A percentile compares a stretch with the other conserved stretches of the same genome.
Evolutionary conservation across 768 basidiomycete genomes (phyloP).

Genomic region (Vararia minispora): DNA sequence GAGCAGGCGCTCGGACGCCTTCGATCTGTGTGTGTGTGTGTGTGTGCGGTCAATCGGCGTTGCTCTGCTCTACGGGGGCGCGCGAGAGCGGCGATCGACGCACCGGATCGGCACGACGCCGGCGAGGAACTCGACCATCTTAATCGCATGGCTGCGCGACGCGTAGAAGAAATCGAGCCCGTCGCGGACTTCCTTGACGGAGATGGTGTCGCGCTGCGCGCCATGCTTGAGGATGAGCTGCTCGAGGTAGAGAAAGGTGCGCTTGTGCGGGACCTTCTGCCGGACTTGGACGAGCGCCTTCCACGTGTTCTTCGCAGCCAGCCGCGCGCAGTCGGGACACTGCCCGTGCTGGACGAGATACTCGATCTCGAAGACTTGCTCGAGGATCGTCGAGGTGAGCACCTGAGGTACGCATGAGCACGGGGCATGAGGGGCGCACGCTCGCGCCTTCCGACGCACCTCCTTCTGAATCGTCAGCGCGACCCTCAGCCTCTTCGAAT

Average conservation of each 20-base stretch:
- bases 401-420: slow-evolving; percentile 36
- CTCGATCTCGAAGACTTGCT: slow-evolving; percentile 96
- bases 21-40: slow-evolving; percentile 73
- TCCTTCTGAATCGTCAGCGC: slow-evolving; percentile 98
- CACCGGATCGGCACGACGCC: slow-evolving; percentile 84
- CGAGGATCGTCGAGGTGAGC: slow-evolving; percentile 87
- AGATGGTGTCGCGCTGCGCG: slow-evolving; percentile 93
- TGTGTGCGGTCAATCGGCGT: no score
- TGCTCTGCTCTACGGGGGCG: slow-evolving; percentile 3
- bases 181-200: slow-evolving; percentile 85
- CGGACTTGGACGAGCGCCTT: slow-evolving; percentile 97
- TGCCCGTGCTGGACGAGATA: slow-evolving; percentile 92
- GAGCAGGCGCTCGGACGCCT: slow-evolving; percentile 88
- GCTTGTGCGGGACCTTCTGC: slow-evolving; percentile 96
- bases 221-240: slow-evolving; percentile 95
- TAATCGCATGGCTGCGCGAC: slow-evolving; percentile 80
- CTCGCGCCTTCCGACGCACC: slow-evolving; percentile 30
- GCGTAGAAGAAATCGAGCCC: slow-evolving; percentile 97
- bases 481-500: slow-evolving; percentile 85
- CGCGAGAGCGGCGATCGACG: slow-evolving; percentile 17
- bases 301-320: slow-evolving; percentile 99
- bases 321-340: slow-evolving; percentile 85
- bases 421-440: background rate
- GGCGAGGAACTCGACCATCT: slow-evolving; percentile 91
- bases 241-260: slow-evolving; percentile 95